These are phyloP conservation scores for Corylus americana DNA, from an alignment of 306 rosid species.

Conservation along the genomic window DNA sequence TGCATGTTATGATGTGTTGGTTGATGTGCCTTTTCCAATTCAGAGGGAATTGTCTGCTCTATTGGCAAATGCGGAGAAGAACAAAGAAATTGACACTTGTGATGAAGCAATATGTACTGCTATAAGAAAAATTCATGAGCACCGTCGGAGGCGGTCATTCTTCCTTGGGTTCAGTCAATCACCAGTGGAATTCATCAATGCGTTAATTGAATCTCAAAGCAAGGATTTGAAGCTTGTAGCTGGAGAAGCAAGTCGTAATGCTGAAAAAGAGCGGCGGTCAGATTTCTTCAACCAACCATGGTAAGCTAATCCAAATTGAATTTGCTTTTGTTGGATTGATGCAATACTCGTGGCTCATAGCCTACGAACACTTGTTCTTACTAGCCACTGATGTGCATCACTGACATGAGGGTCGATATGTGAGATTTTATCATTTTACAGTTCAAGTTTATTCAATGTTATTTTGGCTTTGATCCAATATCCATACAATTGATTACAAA, in stretches of 20 bases:
- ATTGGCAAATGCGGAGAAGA: slow-evolving; percentile 91
- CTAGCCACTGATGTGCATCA: neutral
- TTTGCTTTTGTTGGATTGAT: neutral
- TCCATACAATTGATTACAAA: neutral
- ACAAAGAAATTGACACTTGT: slow-evolving; percentile 88
- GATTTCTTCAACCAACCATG: slow-evolving; percentile 97
- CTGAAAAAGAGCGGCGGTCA: slow-evolving; percentile 84
- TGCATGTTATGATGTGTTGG: slow-evolving; percentile 93
- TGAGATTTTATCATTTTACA: neutral
- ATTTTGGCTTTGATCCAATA: neutral
- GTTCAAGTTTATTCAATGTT: neutral
- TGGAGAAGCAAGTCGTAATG: slow-evolving; percentile 90
- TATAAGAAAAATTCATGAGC: slow-evolving; percentile 93
- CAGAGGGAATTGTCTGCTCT: slow-evolving; percentile 86
- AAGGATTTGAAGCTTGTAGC: slow-evolving; percentile 84
- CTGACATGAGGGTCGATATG: neutral
- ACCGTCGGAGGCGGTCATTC: slow-evolving; percentile 88
- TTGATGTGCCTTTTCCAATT: slow-evolving; percentile 93
- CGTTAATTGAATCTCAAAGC: slow-evolving; percentile 93
- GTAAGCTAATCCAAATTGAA: slow-evolving; percentile 40
- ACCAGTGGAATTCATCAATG: slow-evolving; percentile 89
- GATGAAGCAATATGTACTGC: slow-evolving; percentile 89
- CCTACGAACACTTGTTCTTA: neutral
- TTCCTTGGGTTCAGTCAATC: slow-evolving; percentile 99
- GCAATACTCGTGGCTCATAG: neutral